Percentiles rank a stretch among this genome's conserved stretches.
Evolutionary conservation across 495 filamentous ascomycete genomes (phyloP).

Genomic region (Penicillium waksmanii): DNA sequence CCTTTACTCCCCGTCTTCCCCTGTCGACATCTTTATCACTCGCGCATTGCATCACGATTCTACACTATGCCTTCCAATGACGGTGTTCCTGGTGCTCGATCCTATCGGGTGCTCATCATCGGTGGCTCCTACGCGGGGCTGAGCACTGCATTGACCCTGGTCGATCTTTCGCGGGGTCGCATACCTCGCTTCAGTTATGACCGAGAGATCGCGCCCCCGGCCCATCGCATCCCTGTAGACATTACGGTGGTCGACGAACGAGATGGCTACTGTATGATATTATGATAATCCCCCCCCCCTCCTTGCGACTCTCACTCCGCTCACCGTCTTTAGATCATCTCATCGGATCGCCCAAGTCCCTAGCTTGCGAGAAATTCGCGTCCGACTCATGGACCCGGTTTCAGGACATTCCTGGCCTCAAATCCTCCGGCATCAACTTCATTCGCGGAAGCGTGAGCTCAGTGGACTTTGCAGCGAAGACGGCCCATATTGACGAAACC

Average conservation of each 20-base stretch:
- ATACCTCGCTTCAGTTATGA: constrained; percentile 39
- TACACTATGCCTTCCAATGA: constrained; percentile 40
- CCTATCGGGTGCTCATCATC: constrained; percentile 54
- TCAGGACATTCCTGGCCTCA: constrained; percentile 60
- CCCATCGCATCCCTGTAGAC: constrained; percentile 52
- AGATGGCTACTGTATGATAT: constrained; percentile 67
- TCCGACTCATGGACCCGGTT: constrained; percentile 64
- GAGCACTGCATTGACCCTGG: constrained; percentile 59
- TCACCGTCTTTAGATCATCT: constrained; percentile 48
- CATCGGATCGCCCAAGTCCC: constrained; percentile 66
- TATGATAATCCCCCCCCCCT: constrained; percentile 5
- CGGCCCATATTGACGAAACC: constrained; percentile 47
- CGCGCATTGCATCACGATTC: not conserved
- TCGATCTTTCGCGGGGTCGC: constrained; percentile 59
- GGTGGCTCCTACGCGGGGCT: constrained; percentile 71
- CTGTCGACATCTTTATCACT: not conserved
- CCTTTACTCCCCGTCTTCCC: not conserved
- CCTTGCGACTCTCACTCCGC: not conserved
- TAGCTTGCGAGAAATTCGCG: constrained; percentile 58
- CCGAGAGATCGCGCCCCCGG: constrained; percentile 26
- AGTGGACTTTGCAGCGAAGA: constrained; percentile 56
- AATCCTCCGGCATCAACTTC: constrained; percentile 51
- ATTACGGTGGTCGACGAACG: constrained; percentile 71
- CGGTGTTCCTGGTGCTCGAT: constrained; percentile 26
- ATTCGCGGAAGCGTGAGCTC: constrained; percentile 60